Evolutionary conservation across 169 alveolate genomes (phyloP), one percentile per base, ranked within the genome.

Genomic region (Eimeria tenella): DNA sequence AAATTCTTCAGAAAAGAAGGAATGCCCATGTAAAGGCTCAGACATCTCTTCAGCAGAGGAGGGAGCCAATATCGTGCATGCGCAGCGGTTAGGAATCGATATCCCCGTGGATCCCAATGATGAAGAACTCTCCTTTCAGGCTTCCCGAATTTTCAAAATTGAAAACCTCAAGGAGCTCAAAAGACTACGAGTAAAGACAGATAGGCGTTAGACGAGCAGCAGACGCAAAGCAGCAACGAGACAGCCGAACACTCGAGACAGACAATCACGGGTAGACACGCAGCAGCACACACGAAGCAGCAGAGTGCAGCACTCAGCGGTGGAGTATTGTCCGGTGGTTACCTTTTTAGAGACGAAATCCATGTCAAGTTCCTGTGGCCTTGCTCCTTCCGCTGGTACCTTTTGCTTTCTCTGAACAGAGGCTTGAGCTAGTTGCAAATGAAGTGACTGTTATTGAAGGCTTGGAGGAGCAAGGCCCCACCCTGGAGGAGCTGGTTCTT

Each of bases 401-500:
- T 23, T 15, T 73, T 0, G 62, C 83, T 49, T 55, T 7, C 52
- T 55, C n/a, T 79, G 50, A 19, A 25, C 95, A 94, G 94, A 82
- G 23, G 4, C 86, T 94, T 65, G 87, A 74, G 2, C 90, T 94
- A 71, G 86, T 88, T 74, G 94, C 96, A 31, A 94, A 94, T 65
- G 87, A 94, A 83, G 87, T 94, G 5, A 62, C 84, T 49, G 73
- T 55, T 42, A 81, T 94, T 50, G 95, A 90, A 73, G 90, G 82
- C 70, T 71, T 97, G 21, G 93, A 94, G 53, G 71, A 49, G 49
- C 94, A 93, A 31, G 95, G 96, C 56, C 92, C 77, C 82, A 90
- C 96, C 23, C 95, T 98, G 95, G 93, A 90, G 94, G 95, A 97
- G 21, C 94, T 98, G 68, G 99, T 97, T 84, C 96, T 98, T 60